A percentile compares a stretch with the other conserved stretches of the same genome.
Conservation (phyloP, 192 early-diverging fungal genomes). For the Glomus cerebriforme region DNA sequence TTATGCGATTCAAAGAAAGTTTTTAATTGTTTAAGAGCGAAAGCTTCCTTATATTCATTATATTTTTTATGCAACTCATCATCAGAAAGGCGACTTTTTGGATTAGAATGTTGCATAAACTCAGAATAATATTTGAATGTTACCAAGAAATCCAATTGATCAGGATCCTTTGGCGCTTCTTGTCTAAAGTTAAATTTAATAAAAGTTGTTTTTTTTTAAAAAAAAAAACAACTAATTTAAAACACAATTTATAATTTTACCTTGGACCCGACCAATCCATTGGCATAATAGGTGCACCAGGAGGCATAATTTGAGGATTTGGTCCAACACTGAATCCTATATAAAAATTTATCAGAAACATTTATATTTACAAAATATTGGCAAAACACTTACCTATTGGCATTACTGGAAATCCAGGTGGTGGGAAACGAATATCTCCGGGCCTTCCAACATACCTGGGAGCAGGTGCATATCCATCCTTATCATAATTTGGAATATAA, state of each 20-base stretch:
- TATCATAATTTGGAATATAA: constrained; percentile 86
- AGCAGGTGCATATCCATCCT: constrained; percentile 70
- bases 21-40: constrained; percentile 63
- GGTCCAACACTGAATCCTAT: constrained; percentile 27
- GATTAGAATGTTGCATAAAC: constrained; percentile 61
- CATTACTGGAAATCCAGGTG: constrained; percentile 31
- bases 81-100: constrained; percentile 62
- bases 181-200: not conserved
- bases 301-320: constrained; percentile 19
- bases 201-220: not conserved
- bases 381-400: constrained; percentile 29
- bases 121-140: constrained; percentile 76
- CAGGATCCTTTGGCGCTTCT: constrained; percentile 61
- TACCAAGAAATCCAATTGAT: constrained; percentile 73
- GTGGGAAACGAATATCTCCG: constrained; percentile 34
- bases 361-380: not conserved
- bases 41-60: constrained; percentile 82
- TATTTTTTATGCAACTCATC: constrained; percentile 82
- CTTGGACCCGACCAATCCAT: constrained; percentile 35
- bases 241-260: not conserved
- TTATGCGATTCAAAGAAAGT: constrained; percentile 79
- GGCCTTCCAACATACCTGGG: constrained; percentile 50
- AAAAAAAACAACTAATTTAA: not conserved
- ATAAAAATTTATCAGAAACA: not conserved
- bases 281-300: constrained; percentile 24